Evolutionary conservation across 208 protist genomes (phyloP).

Genomic region (Trichomonas gallinae): DNA sequence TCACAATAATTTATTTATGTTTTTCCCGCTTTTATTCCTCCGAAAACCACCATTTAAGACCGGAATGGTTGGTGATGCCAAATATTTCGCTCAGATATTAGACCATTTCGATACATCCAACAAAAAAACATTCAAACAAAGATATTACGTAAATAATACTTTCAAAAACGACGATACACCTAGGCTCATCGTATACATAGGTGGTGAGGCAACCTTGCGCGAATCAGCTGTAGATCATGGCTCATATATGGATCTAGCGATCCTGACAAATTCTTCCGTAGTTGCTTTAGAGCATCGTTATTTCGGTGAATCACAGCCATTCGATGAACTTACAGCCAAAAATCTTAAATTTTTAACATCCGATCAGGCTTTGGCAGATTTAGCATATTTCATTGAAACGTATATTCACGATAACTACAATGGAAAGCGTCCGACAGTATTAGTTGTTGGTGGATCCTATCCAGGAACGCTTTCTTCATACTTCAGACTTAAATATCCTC

Average conservation of each 20-base stretch:
- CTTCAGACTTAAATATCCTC: not conserved
- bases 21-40: not conserved
- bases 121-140: not conserved
- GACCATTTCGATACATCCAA: not conserved
- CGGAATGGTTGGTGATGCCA: not conserved
- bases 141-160: not conserved
- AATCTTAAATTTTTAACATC: not conserved
- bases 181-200: not conserved
- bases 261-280: not conserved
- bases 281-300: not conserved
- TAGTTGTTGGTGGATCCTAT: conserved; percentile 4
- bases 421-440: not conserved
- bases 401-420: not conserved
- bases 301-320: not conserved
- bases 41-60: not conserved
- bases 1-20: not conserved
- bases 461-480: not conserved
- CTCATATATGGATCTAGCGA: not conserved
- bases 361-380: not conserved
- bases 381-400: not conserved
- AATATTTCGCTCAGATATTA: not conserved
- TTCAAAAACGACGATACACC: not conserved
- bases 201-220: not conserved
- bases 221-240: not conserved
- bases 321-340: not conserved